Base-by-base conservation (phyloP, 2,329 filamentous ascomycete genomes). In the Nigrospora osmanthi region DNA sequence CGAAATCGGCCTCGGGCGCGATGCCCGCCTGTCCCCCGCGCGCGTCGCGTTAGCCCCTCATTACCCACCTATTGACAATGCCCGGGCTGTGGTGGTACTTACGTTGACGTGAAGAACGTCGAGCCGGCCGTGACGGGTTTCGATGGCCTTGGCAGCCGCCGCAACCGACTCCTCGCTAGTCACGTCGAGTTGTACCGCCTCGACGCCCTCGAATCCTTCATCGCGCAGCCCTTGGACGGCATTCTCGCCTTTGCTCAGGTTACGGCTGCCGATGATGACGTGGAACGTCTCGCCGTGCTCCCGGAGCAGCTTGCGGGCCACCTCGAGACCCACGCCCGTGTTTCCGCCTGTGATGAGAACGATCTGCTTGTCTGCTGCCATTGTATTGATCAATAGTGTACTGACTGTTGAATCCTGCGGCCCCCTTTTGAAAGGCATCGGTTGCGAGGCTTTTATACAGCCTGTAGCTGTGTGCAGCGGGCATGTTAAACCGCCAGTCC, bases 291-390 rank as follows among this genome's bases (percentile, higher is more conserved):
- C 19, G 15, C 34, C 34, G 12, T 43, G 14, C 16, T 43, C 41
- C 15, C 35, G 35, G 3, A 37, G 15, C 14, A 43, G 34, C 28
- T 43, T 36, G 11, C 35, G 13, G 9, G 23, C 42, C 7, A 28
- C 35, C 17, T 43, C 35, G 14, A 43, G 35, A 11, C 42, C 42
- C 15, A 43, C 16, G 6, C 42, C 42, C 7, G 34, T 31, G 35
- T 43, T 43, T 7, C 42, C 42, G 16, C 42, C 42, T 11, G 42
- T 43, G 35, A 43, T 36, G 11, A 43, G 28, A n/a, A 36, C 42
- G 12, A 43, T 16, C 30, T 43, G 34, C 28, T 43, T 43, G 42
- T 23, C 19, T 23, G 19, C 19, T 4, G 19, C 19, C 19, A 23
- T 23, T 23, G 19, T 23, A 23, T 23, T 23, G 7, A 23, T 23